Evolutionary conservation across 2,329 filamentous ascomycete species (phyloP), one percentile per base, ranked within the genome.

Genomic region (Diaporthe vaccinii): DNA sequence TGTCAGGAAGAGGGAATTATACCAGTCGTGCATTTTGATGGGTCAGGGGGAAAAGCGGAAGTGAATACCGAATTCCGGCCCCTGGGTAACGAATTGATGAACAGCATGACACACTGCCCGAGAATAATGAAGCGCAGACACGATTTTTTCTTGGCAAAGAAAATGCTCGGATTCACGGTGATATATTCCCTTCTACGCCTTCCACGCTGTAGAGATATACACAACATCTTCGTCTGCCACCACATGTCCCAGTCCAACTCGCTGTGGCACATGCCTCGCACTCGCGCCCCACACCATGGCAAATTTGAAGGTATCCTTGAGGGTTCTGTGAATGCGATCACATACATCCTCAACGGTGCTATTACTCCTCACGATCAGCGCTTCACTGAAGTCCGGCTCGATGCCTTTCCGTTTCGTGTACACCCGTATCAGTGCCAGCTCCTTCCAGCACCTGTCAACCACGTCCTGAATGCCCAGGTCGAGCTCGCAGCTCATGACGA

Each of bases 291-390:
- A 99, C 0, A 99, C 97, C 78, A 98, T 86, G 4, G 97, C 97
- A 86, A 98, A 98, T 88, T 98, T 99, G 90, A 98, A 99, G 6
- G 95, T 98, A 78, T 99, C 97, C 90, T 98, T 99, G 78, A 99
- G 87, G 36, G 92, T 97, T 77, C 97, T 90, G 86, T 99, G 97
- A 79, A 99, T 94, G 80, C 95, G 92, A 84, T 99, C 97, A 84
- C 97, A 99, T 14, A 99, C 97, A 84, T 99, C 96, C 86, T 98
- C 97, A 81, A 99, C 95, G 17, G 93, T 95, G 82, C 94, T 95
- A 80, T 96, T 94, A 82, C 89, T 92, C 75, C 97, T 90, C 78
- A 99, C 97, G 82, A 99, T 99, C 80, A 99, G 85, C 1, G 97
- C 97, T 86, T 99, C 97, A 76, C 85, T 86, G 82, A 99, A 99